These are phyloP conservation scores for Arxiozyma bovina DNA, from an alignment of 1,139 yeast species.

Conservation along the genomic window DNA sequence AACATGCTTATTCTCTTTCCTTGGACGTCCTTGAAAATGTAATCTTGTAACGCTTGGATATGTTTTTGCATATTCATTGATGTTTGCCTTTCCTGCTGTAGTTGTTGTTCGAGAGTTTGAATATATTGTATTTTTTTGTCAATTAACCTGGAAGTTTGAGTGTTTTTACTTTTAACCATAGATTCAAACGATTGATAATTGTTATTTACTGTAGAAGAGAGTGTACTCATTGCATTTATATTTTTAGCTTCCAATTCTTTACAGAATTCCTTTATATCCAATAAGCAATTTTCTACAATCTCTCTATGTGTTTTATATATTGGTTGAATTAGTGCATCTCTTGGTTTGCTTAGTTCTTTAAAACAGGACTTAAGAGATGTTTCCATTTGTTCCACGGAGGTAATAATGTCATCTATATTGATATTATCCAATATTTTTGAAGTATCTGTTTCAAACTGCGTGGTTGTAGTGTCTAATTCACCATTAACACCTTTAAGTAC, in stretches of 20 bases:
- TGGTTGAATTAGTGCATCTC: slow-evolving; percentile 4
- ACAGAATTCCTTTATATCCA: slow-evolving; percentile 2
- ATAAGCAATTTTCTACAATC: slow-evolving; percentile 7
- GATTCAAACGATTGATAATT: neutral
- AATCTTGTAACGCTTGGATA: slow-evolving; percentile 5
- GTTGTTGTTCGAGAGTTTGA: slow-evolving; percentile 11
- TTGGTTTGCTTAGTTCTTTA: slow-evolving; percentile 1
- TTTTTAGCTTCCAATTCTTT: slow-evolving; percentile 3
- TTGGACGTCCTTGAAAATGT: slow-evolving; percentile 6
- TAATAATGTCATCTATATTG: slow-evolving; percentile 6
- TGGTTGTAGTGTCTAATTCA: slow-evolving; percentile 22
- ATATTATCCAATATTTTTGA: slow-evolving; percentile 32
- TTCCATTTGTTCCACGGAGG: neutral
- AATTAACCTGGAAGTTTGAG: neutral
- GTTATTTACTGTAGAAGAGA: neutral
- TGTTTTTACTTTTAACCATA: neutral
- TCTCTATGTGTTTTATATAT: slow-evolving; percentile 9
- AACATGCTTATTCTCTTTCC: slow-evolving; percentile 3
- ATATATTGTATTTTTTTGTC: slow-evolving; percentile 10
- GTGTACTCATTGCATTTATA: neutral
- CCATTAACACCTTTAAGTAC: slow-evolving; percentile 15
- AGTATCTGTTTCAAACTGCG: slow-evolving; percentile 22
- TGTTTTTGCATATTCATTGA: slow-evolving; percentile 6
- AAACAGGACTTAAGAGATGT: neutral
- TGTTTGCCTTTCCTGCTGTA: slow-evolving; percentile 8